Percentiles rank a stretch among this genome's conserved stretches.
These are phyloP conservation scores for Apophysomyces variabilis DNA, from an alignment of 371 early-diverging fungal genomes.

Conservation along the genomic window DNA sequence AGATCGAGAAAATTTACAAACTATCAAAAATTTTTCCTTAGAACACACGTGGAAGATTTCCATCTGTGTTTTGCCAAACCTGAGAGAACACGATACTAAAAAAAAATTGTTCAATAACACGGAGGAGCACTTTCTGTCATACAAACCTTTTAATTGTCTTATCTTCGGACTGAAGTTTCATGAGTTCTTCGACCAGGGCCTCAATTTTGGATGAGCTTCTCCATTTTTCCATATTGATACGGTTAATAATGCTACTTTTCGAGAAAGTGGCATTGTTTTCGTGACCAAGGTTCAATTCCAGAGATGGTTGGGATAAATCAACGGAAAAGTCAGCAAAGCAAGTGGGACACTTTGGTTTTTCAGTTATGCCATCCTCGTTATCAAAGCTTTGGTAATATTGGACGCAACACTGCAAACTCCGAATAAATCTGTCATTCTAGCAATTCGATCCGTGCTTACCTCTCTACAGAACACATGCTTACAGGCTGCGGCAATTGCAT, in stretches of 20 bases:
- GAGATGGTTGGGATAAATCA: constrained; percentile 77
- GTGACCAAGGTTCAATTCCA: constrained; percentile 38
- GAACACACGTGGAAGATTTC: not conserved
- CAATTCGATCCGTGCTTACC: constrained; percentile 28
- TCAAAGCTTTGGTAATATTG: constrained; percentile 50
- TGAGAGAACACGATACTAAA: constrained; percentile 53
- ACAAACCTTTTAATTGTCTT: constrained; percentile 76
- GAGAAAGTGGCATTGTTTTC: constrained; percentile 46
- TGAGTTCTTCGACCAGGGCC: constrained; percentile 91
- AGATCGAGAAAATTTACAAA: constrained; percentile 94
- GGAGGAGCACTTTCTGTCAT: not conserved
- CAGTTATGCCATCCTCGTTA: constrained; percentile 21
- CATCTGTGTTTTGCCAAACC: constrained; percentile 19
- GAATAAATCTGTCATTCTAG: not conserved
- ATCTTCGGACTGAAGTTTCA: constrained; percentile 75
- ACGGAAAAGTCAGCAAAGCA: constrained; percentile 85
- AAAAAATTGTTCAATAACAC: not conserved
- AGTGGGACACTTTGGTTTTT: constrained; percentile 77
- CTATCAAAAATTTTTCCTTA: constrained; percentile 44
- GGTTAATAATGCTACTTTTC: constrained; percentile 86
- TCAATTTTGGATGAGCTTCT: constrained; percentile 88
- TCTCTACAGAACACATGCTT: constrained; percentile 90
- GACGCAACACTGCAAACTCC: constrained; percentile 32
- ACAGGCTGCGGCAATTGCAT: constrained; percentile 90
- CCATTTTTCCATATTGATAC: constrained; percentile 90